A percentile compares a stretch with the other conserved stretches of the same genome.
Evolutionary conservation across 2,329 filamentous ascomycete genomes (phyloP).

Genomic region (Microsporum ferrugineum): DNA sequence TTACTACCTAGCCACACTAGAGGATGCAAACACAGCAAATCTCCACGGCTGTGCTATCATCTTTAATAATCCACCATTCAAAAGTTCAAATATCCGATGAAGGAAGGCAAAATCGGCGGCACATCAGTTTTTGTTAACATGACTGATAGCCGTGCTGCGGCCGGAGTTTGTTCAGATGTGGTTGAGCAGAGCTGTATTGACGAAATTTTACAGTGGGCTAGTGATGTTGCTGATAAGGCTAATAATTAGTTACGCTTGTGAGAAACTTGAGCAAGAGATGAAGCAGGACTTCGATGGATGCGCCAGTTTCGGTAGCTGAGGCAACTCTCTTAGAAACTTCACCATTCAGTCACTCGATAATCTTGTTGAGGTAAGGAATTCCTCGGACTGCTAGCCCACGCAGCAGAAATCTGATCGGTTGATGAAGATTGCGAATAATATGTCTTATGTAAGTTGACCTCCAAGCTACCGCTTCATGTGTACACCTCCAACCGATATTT

Average conservation of each 20-base stretch:
- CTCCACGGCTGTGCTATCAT: slow-evolving; percentile 14
- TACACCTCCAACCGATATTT: not conserved
- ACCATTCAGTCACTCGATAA: not conserved
- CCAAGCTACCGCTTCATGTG: not conserved
- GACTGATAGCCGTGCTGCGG: not conserved
- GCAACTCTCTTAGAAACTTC: not conserved
- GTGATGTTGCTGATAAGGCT: not conserved
- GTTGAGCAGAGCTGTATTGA: slow-evolving; percentile 14
- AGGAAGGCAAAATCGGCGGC: not conserved
- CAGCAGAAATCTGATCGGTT: not conserved
- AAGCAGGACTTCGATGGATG: not conserved
- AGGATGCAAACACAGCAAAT: not conserved
- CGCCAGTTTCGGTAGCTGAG: not conserved
- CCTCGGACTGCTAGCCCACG: not conserved
- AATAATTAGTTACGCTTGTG: not conserved
- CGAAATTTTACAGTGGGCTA: slow-evolving; percentile 8
- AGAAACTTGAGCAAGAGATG: not conserved
- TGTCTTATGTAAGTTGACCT: not conserved
- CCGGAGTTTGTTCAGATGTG: slow-evolving; percentile 12
- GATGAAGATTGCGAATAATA: not conserved
- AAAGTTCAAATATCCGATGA: slow-evolving; percentile 9
- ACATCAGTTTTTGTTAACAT: not conserved
- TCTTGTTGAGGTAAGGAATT: not conserved
- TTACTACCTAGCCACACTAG: slow-evolving; percentile 14
- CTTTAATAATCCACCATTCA: slow-evolving; percentile 13